phyloP scores from a whole-genome alignment of 768 basidiomycete species.

The Pulveroboletus ravenelii region DNA sequence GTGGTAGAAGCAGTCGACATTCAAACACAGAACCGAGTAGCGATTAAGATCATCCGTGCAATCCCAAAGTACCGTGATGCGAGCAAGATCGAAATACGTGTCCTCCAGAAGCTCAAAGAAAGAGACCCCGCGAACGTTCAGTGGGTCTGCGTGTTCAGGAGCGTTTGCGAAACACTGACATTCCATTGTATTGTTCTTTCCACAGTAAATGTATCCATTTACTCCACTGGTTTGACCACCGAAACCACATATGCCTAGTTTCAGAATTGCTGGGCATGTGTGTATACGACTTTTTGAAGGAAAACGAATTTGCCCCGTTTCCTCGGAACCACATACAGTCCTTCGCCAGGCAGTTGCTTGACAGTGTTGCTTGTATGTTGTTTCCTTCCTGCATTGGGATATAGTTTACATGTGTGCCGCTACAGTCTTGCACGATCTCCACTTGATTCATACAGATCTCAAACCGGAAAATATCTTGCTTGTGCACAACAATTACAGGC shows the following conservation, averaged over 20 bases:
- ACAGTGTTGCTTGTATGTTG: constrained; percentile 87
- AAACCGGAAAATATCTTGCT: constrained; percentile 99
- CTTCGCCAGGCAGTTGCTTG: constrained; percentile 88
- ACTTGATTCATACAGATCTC: constrained; percentile 94
- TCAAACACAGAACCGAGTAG: constrained; percentile 70
- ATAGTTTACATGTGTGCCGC: constrained; percentile 5
- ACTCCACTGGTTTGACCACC: constrained; percentile 90
- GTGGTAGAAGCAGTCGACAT: constrained; percentile 91
- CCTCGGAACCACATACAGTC: constrained; percentile 94
- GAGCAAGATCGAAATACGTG: constrained; percentile 95
- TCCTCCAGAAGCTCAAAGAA: constrained; percentile 86
- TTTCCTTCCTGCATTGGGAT: not conserved
- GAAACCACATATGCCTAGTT: constrained; percentile 96
- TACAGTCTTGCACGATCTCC: constrained; percentile 84
- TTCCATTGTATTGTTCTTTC: not conserved
- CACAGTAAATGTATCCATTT: constrained; percentile 96
- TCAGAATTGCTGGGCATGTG: constrained; percentile 95
- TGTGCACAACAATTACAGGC: constrained; percentile 75
- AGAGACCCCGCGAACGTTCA: constrained; percentile 83
- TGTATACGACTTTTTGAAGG: constrained; percentile 98
- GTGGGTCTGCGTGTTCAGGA: constrained; percentile 46
- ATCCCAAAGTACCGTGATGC: constrained; percentile 99
- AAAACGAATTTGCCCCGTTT: constrained; percentile 95
- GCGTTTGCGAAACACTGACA: constrained; percentile 19
- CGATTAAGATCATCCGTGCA: constrained; percentile 98